A percentile compares a stretch with the other conserved stretches of the same genome.
Evolutionary conservation across 306 rosid species (phyloP).

Genomic region (Hylodesmum podocarpum): DNA sequence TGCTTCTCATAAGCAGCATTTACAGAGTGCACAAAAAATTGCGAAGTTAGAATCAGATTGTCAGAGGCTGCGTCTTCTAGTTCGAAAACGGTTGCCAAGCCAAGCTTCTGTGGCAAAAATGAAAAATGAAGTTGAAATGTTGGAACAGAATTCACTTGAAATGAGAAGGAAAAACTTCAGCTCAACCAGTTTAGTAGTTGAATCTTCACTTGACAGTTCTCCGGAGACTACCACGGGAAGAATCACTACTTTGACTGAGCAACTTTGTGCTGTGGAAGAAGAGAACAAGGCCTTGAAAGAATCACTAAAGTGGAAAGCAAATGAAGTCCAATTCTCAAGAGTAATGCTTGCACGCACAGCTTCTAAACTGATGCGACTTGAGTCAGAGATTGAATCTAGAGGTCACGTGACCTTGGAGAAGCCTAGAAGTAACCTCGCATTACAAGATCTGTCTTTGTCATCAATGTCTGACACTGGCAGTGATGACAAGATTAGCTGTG

Average conservation of each 20-base stretch:
- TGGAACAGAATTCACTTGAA: conserved; percentile 58
- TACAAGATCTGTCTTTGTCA: conserved; percentile 49
- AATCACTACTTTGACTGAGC: conserved; percentile 49
- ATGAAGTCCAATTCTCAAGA: conserved; percentile 68
- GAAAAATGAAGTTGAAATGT: conserved; percentile 77
- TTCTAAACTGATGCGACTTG: conserved; percentile 52
- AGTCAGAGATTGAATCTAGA: conserved; percentile 43
- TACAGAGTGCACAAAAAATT: conserved; percentile 63
- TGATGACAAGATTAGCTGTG: conserved; percentile 69
- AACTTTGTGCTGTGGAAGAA: conserved; percentile 65
- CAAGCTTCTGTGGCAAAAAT: conserved; percentile 74
- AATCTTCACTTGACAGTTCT: conserved; percentile 44
- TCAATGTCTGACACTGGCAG: conserved; percentile 69
- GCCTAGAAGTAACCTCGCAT: conserved; percentile 39
- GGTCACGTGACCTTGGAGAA: conserved; percentile 43
- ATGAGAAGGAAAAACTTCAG: conserved; percentile 49
- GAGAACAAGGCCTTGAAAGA: conserved; percentile 62
- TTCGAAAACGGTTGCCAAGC: conserved; percentile 74
- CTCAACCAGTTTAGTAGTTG: conserved; percentile 42
- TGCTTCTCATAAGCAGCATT: conserved; percentile 70
- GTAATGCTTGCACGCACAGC: conserved; percentile 59
- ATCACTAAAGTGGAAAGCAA: conserved; percentile 52
- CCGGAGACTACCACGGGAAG: conserved; percentile 45
- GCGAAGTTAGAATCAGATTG: conserved; percentile 88
- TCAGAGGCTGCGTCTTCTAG: conserved; percentile 71